A percentile compares a stretch with the other conserved stretches of the same genome.
Evolutionary conservation across 2,329 filamentous ascomycete species (phyloP).

Genomic region (Fusarium burgessii): DNA sequence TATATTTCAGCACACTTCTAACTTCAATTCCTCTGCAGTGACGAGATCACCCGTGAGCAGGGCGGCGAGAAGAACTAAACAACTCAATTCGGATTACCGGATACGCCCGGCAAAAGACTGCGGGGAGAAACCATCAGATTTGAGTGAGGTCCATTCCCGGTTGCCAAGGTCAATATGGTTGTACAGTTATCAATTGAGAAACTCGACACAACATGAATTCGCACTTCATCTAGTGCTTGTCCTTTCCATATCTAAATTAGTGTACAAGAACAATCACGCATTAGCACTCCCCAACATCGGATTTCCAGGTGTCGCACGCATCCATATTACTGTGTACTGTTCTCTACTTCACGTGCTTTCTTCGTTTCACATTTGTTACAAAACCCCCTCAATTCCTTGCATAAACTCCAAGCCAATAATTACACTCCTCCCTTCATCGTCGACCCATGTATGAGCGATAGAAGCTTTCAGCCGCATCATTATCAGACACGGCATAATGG

Average conservation of each 20-base stretch:
- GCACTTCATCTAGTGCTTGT: conserved; percentile 39
- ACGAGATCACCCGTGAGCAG: conserved; percentile 80
- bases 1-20: conserved; percentile 9
- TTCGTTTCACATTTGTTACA: conserved; percentile 29
- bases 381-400: conserved; percentile 33
- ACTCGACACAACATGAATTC: conserved; percentile 22
- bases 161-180: conserved; percentile 26
- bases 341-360: conserved; percentile 10
- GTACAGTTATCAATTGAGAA: conserved; percentile 18
- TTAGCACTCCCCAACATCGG: conserved; percentile 37
- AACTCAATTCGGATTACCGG: conserved; percentile 32
- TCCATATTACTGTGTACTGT: conserved; percentile 10
- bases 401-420: conserved; percentile 45
- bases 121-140: conserved; percentile 25
- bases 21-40: conserved; percentile 60
- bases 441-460: conserved; percentile 88
- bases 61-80: conserved; percentile 74
- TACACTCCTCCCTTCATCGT: conserved; percentile 58
- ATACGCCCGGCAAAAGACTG: conserved; percentile 36
- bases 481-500: conserved; percentile 70
- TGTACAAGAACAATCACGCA: conserved; percentile 55
- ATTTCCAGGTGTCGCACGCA: conserved; percentile 19
- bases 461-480: conserved; percentile 86
- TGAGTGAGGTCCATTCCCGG: conserved; percentile 31
- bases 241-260: conserved; percentile 50